Base-by-base conservation (phyloP, 208 protist genomes). In the Trypanosoma theileri region DNA sequence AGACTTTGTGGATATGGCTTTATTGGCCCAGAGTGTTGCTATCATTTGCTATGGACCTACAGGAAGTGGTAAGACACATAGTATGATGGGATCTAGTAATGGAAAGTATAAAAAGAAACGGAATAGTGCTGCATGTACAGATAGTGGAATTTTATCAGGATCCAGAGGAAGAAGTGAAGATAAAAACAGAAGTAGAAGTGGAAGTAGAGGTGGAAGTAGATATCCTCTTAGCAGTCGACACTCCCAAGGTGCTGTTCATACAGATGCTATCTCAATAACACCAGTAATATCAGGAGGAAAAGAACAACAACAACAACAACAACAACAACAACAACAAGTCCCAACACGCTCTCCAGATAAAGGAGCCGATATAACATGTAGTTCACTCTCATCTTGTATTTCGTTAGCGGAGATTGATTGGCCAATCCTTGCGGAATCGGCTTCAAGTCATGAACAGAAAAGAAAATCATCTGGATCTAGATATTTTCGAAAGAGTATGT, bases 31-130 rank as follows among this genome's bases (percentile, higher is more conserved):
- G 70, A 93, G 85, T 66, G 75, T 96, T 16, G 77, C 84, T 22
- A 91, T 96, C 53, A 70, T 93, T 26, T 96, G 90, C 67, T 93
- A 93, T 68, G 90, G 90, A 11, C 87, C 90, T 1, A 96, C 90
- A 6, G 90, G 90, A 41, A 96, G 90, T 59, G 90, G 90, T 26
- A 96, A 96, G 79, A 96, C 90, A 41, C 89, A 89, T 73, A 96
- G 85, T 72, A 93, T 96, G 86, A 96, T 96, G 81, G 90, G 90
- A 41, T 76, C 76, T 55, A 59, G 66, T 16, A 44, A 12, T 28
- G 12, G 35, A n/a, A 8, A 56, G 14, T 16, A 13, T 22, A 6
- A 11, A 11, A 58, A 31, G 35, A 58, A 50, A 22, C 24, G 7
- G 45, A 17, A 42, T 4, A 42, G 7, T 6, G n/a, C 14, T 48